Evolutionary conservation across 148 eudicot species (phyloP).

Genomic region (Beta vulgaris): DNA sequence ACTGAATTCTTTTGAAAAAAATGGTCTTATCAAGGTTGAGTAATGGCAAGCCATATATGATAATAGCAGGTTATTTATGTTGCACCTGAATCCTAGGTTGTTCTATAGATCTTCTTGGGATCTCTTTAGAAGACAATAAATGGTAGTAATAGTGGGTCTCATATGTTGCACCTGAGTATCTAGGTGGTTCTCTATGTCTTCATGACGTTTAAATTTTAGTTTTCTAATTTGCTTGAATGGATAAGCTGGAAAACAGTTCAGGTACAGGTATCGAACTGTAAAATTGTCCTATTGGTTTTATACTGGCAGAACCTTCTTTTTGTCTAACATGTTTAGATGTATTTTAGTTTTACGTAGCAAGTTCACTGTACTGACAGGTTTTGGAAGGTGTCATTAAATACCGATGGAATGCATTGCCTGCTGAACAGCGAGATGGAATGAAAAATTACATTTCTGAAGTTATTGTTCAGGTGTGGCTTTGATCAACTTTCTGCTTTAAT

Average conservation of each 20-base stretch:
- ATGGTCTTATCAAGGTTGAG: neutral
- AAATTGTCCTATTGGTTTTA: neutral
- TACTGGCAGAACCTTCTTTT: neutral
- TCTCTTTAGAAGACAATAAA: no score
- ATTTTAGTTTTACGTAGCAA: neutral
- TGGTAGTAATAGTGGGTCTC: no score
- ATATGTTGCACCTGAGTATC: no score
- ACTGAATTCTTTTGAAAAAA: neutral
- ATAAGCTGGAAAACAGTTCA: neutral
- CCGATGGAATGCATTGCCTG: slow-evolving; percentile 97
- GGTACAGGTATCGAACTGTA: neutral
- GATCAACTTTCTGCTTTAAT: neutral
- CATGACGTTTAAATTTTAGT: neutral
- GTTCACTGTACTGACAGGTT: slow-evolving; percentile 41
- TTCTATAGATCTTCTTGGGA: neutral
- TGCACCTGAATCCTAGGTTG: neutral
- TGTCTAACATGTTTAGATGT: neutral
- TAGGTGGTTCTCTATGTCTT: neutral
- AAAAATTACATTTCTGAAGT: slow-evolving; percentile 94
- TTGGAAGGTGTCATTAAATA: slow-evolving; percentile 97
- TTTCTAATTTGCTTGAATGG: neutral
- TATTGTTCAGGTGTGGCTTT: slow-evolving; percentile 69
- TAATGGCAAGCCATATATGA: no score
- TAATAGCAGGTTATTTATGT: neutral
- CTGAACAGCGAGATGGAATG: slow-evolving; percentile 94